Conservation (phyloP, 1,139 yeast species). For the Suzukiozyma palmioleophila region DNA sequence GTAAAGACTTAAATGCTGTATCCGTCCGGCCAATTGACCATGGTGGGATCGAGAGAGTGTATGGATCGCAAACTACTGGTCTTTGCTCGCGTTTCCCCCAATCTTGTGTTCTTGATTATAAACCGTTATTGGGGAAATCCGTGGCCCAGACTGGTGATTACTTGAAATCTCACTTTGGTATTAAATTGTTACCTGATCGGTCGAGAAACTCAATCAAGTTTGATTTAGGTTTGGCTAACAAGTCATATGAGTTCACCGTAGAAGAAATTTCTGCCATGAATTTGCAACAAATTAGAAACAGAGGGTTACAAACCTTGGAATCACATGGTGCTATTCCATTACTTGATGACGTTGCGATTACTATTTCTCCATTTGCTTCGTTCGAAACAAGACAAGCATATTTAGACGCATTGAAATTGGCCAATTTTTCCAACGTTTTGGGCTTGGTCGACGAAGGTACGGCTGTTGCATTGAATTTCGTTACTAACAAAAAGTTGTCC, state of each 20-base stretch:
- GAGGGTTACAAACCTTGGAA: constrained; percentile 51
- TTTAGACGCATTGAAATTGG: constrained; percentile 66
- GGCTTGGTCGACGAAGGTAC: constrained; percentile 84
- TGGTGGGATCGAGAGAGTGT: constrained; percentile 57
- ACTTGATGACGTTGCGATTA: constrained; percentile 64
- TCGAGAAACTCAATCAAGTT: constrained; percentile 51
- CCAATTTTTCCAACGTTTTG: constrained; percentile 58
- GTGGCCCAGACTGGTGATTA: constrained; percentile 47
- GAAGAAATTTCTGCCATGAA: constrained; percentile 89
- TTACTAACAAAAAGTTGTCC: constrained; percentile 45
- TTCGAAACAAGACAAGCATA: constrained; percentile 68
- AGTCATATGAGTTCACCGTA: constrained; percentile 36
- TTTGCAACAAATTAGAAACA: constrained; percentile 56
- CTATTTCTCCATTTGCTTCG: constrained; percentile 72
- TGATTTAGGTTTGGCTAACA: constrained; percentile 44
- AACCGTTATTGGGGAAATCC: constrained; percentile 66
- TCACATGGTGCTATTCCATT: constrained; percentile 27
- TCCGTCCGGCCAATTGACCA: constrained; percentile 48
- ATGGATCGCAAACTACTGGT: constrained; percentile 73
- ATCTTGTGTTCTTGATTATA: constrained; percentile 62
- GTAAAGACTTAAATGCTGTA: constrained; percentile 82
- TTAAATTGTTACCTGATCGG: constrained; percentile 39
- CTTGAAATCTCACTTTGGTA: constrained; percentile 56
- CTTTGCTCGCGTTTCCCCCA: constrained; percentile 73
- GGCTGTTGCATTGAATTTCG: constrained; percentile 81